Percentiles rank a stretch among this genome's conserved stretches.
Conservation (phyloP, 371 early-diverging fungal species). For the Mucor mucedo region DNA sequence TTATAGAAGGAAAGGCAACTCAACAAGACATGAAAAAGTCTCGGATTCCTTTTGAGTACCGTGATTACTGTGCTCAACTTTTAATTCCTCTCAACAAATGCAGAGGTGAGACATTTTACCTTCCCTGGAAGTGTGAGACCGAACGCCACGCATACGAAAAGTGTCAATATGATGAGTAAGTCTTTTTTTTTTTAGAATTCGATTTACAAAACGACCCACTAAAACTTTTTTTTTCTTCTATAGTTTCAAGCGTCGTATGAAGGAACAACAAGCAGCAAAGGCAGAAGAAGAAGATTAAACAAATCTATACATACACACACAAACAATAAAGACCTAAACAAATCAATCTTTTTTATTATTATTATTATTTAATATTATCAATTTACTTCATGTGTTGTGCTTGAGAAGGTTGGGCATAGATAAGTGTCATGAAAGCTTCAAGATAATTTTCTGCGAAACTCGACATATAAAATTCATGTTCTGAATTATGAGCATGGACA, state of each 20-base stretch:
- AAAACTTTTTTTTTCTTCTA: neutral
- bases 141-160: slow-evolving; percentile 91
- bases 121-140: slow-evolving; percentile 93
- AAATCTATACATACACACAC: slow-evolving; percentile 2
- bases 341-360: neutral
- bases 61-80: slow-evolving; percentile 94
- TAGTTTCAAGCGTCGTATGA: slow-evolving; percentile 41
- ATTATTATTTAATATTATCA: neutral
- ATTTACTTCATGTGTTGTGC: neutral
- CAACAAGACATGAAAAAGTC: slow-evolving; percentile 86
- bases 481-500: slow-evolving; percentile 54
- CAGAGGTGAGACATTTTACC: slow-evolving; percentile 80
- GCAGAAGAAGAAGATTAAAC: slow-evolving; percentile 29
- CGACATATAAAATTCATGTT: slow-evolving; percentile 77
- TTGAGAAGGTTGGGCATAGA: neutral
- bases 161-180: slow-evolving; percentile 96
- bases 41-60: slow-evolving; percentile 85
- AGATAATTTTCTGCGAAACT: slow-evolving; percentile 80
- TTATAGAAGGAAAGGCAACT: slow-evolving; percentile 72
- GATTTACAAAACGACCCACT: neutral
- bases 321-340: neutral
- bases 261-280: slow-evolving; percentile 35
- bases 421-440: slow-evolving; percentile 44
- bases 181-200: neutral
- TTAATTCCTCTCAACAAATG: slow-evolving; percentile 92